Percentiles rank a stretch among this genome's conserved stretches.
These are phyloP conservation scores for Malassezia slooffiae DNA, from an alignment of 1,284 basidiomycete genomes.

Conservation along the genomic window DNA sequence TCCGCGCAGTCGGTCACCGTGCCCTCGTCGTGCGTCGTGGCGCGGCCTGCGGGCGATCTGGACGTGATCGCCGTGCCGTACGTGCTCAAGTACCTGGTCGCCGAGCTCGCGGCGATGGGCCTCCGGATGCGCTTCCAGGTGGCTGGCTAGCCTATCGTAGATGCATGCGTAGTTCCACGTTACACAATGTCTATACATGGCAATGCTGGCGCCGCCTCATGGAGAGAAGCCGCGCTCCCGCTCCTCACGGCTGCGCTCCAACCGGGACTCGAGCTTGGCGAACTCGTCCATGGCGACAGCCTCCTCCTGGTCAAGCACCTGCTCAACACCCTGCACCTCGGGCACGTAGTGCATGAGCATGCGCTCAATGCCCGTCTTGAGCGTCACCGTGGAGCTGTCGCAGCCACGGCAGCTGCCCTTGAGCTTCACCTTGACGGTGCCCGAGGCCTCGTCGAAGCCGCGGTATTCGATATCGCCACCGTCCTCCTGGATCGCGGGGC, in stretches of 20 bases:
- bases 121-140: slow-evolving; percentile 49
- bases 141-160: neutral
- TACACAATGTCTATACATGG: too few species aligned
- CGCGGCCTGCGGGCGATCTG: slow-evolving; percentile 20
- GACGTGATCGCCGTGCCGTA: slow-evolving; percentile 68
- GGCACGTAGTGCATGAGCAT: slow-evolving; percentile 99
- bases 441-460: slow-evolving; percentile 56
- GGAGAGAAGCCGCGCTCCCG: slow-evolving; percentile 30
- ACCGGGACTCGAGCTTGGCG: slow-evolving; percentile 70
- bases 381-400: slow-evolving; percentile 78
- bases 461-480: slow-evolving; percentile 79
- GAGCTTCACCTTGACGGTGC: slow-evolving; percentile 63
- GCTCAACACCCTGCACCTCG: slow-evolving; percentile 91
- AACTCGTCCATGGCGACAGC: slow-evolving; percentile 78
- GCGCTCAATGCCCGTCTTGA: slow-evolving; percentile 66
- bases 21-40: too few species aligned
- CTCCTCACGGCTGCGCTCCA: slow-evolving; percentile 48
- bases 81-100: slow-evolving; percentile 54
- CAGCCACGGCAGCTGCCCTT: slow-evolving; percentile 96
- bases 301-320: slow-evolving; percentile 86
- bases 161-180: too few species aligned
- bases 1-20: too few species aligned
- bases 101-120: slow-evolving; percentile 55
- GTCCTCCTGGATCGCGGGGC: slow-evolving; percentile 93
- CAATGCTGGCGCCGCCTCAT: neutral